Percentiles rank a stretch among this genome's conserved stretches.
These are phyloP conservation scores for Suhomyces kunorum DNA, from an alignment of 1,139 yeast species.

Conservation along the genomic window DNA sequence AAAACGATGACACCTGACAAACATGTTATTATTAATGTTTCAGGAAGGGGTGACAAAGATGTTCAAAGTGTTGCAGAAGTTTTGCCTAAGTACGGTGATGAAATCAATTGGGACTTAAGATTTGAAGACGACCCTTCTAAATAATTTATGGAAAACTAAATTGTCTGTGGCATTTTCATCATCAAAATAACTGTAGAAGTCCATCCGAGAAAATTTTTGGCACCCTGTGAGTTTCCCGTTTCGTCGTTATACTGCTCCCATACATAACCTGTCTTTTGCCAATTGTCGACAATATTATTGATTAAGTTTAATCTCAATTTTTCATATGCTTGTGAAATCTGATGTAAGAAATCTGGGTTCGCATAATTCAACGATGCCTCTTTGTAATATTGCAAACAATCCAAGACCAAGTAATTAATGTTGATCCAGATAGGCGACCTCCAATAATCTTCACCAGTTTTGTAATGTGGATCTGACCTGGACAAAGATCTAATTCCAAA, in stretches of 20 bases:
- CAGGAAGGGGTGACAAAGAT: constrained; percentile 99
- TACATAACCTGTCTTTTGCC: constrained; percentile 76
- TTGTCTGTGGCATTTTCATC: constrained; percentile 71
- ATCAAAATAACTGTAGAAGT: constrained; percentile 77
- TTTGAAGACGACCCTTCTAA: constrained; percentile 62
- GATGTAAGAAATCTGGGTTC: constrained; percentile 36
- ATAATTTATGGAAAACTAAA: constrained; percentile 20
- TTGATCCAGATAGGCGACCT: constrained; percentile 93
- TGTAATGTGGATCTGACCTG: constrained; percentile 62
- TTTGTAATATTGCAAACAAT: constrained; percentile 61
- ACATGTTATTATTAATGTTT: constrained; percentile 80
- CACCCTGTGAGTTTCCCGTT: constrained; percentile 77
- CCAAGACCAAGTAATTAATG: constrained; percentile 80
- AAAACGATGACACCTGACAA: constrained; percentile 78
- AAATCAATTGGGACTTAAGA: constrained; percentile 94
- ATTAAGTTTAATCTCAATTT: constrained; percentile 68
- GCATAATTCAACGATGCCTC: constrained; percentile 13
- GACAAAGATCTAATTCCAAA: constrained; percentile 86
- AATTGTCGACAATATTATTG: constrained; percentile 62
- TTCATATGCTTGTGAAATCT: constrained; percentile 44
- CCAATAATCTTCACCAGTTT: constrained; percentile 91
- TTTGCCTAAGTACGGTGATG: constrained; percentile 83
- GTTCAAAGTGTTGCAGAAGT: constrained; percentile 97
- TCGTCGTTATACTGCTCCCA: constrained; percentile 89
- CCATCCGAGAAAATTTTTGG: constrained; percentile 94